Conservation (phyloP, 2,329 filamentous ascomycete species). For the Talaromyces sp. region DNA sequence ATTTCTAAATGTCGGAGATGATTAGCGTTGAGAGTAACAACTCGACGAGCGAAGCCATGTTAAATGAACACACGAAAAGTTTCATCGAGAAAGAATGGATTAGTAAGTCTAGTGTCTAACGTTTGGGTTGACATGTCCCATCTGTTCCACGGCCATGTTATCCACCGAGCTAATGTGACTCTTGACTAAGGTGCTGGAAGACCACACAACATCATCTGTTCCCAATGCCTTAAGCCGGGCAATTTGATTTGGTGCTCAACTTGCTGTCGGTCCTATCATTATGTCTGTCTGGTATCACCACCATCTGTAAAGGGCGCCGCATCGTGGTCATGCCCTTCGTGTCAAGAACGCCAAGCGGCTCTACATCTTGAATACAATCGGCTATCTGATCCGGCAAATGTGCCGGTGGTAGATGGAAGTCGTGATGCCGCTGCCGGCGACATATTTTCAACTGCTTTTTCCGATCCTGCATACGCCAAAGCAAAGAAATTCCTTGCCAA, state of each 20-base stretch:
- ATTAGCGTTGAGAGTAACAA: not conserved
- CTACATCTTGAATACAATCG: not conserved
- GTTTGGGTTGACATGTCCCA: too few species aligned
- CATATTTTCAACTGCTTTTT: not conserved
- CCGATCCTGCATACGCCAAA: not conserved
- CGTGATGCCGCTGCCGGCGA: not conserved
- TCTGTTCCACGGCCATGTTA: too few species aligned
- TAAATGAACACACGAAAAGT: not conserved
- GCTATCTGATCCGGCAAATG: not conserved
- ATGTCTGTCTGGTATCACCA: conserved; percentile 22
- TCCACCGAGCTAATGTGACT: not conserved
- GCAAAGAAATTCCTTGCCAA: conserved; percentile 17
- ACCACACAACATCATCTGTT: conserved; percentile 32
- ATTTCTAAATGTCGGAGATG: not conserved
- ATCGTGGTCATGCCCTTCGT: conserved; percentile 29
- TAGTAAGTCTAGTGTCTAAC: conserved; percentile 20
- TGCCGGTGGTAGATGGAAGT: not conserved
- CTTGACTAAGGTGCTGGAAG: conserved; percentile 25
- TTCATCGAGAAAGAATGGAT: conserved; percentile 27
- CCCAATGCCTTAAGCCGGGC: conserved; percentile 26
- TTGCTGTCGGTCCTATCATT: conserved; percentile 33
- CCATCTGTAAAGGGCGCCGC: not conserved
- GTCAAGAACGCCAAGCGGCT: conserved; percentile 16
- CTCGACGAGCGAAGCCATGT: not conserved
- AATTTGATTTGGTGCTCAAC: conserved; percentile 28